Conservation (phyloP, 2,329 filamentous ascomycete genomes). For the Mycosphaerella sp. region DNA sequence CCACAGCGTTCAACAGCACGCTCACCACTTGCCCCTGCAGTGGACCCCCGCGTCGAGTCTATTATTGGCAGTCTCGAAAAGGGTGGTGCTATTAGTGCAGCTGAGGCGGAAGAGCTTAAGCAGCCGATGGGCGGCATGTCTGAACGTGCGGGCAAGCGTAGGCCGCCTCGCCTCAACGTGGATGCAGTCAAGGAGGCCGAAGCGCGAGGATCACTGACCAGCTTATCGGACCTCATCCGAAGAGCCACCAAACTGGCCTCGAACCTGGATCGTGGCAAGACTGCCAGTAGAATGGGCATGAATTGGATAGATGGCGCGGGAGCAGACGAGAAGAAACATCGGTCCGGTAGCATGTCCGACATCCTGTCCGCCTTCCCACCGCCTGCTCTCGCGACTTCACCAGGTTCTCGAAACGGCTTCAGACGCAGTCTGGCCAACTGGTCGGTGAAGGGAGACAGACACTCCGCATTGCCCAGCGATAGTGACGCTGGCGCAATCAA, state of each 20-base stretch:
- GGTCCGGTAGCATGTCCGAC: conserved; percentile 54
- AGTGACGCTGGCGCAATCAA: conserved; percentile 25
- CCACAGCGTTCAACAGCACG: conserved; percentile 16
- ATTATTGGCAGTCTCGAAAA: conserved; percentile 31
- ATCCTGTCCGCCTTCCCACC: conserved; percentile 61
- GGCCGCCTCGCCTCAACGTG: conserved; percentile 71
- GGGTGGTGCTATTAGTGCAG: conserved; percentile 30
- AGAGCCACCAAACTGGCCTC: conserved; percentile 80
- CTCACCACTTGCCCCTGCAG: conserved; percentile 23
- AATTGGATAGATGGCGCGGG: conserved; percentile 40
- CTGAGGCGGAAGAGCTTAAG: conserved; percentile 30
- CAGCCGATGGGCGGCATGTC: conserved; percentile 31
- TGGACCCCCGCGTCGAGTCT: conserved; percentile 26
- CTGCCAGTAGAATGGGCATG: conserved; percentile 53
- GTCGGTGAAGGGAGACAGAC: conserved; percentile 14
- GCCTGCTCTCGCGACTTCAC: conserved; percentile 40
- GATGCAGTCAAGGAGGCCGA: conserved; percentile 76
- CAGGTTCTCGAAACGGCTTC: conserved; percentile 18
- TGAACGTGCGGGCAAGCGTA: conserved; percentile 38
- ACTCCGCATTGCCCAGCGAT: conserved; percentile 26
- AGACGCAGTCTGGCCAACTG: conserved; percentile 3
- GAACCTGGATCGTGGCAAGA: conserved; percentile 76
- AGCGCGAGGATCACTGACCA: conserved; percentile 81
- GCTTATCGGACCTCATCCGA: conserved; percentile 81
- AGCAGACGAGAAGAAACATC: conserved; percentile 27